These are phyloP conservation scores for Backusella psychrophila DNA, from an alignment of 192 early-diverging fungal species.

Conservation along the genomic window DNA sequence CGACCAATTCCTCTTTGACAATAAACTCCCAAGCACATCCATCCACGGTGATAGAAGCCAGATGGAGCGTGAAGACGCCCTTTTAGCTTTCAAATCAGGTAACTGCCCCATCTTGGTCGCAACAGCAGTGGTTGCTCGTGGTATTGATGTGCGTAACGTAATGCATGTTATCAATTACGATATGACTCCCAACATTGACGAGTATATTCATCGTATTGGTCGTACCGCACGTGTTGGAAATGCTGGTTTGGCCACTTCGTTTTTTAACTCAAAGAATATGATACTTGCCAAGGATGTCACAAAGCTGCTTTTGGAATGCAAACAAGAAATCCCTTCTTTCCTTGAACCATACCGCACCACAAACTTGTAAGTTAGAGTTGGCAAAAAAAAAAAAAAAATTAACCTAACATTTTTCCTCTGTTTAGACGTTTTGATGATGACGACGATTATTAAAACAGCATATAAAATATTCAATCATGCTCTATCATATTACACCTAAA, in stretches of 20 bases:
- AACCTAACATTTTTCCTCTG: background rate
- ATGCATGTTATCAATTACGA: conserved; percentile 91
- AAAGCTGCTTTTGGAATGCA: conserved; percentile 52
- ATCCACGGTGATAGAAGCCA: conserved; percentile 80
- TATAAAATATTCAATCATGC: background rate
- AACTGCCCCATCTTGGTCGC: conserved; percentile 77
- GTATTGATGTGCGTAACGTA: conserved; percentile 94
- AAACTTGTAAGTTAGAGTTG: conserved; percentile 28
- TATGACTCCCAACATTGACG: conserved; percentile 70
- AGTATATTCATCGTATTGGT: conserved; percentile 96
- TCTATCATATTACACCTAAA: background rate
- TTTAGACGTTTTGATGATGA: background rate
- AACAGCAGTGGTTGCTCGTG: conserved; percentile 93
- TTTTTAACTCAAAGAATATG: conserved; percentile 44
- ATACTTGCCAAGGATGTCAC: conserved; percentile 44
- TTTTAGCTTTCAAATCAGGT: conserved; percentile 70
- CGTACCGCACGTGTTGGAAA: conserved; percentile 96
- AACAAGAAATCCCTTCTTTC: conserved; percentile 61
- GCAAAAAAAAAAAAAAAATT: background rate
- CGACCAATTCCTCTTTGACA: conserved; percentile 67
- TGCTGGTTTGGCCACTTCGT: conserved; percentile 63
- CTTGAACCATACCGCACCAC: conserved; percentile 30
- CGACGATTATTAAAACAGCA: background rate
- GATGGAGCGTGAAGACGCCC: conserved; percentile 61
- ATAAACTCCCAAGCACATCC: conserved; percentile 42